Evolutionary conservation across 805 yeast species (phyloP).

Genomic region (Sungouiella thailandica): DNA sequence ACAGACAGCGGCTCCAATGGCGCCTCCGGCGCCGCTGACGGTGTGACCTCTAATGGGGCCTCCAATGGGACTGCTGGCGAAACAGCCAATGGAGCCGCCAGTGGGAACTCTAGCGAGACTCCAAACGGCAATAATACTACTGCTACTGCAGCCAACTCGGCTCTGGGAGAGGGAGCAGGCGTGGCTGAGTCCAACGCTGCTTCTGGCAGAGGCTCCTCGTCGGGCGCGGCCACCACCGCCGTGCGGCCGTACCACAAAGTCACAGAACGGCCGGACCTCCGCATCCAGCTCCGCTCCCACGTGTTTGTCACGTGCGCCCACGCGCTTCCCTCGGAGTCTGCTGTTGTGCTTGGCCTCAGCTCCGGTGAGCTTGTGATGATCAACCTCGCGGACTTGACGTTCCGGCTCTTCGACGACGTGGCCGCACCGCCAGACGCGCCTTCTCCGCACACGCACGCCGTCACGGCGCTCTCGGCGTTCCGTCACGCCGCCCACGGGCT

Average conservation of each 20-base stretch:
- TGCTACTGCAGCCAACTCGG: conserved; percentile 8
- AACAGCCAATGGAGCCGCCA: too few relatives aligned
- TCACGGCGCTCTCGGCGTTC: conserved; percentile 19
- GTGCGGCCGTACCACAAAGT: conserved; percentile 22
- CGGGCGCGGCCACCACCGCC: conserved; percentile 1
- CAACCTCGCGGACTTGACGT: conserved; percentile 43
- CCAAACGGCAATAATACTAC: too few relatives aligned
- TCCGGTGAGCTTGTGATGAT: conserved; percentile 64
- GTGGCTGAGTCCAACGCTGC: too few relatives aligned
- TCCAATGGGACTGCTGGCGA: too few relatives aligned
- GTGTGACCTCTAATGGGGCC: too few relatives aligned
- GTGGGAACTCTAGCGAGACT: too few relatives aligned
- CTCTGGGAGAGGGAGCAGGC: too few relatives aligned
- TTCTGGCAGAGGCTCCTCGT: too few relatives aligned
- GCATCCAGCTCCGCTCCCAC: conserved; percentile 32
- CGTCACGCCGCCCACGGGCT: conserved; percentile 34
- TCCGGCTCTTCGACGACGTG: conserved; percentile 45
- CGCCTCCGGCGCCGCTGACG: too few relatives aligned
- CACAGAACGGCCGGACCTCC: conserved; percentile 42
- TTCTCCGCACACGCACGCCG: conserved; percentile 22
- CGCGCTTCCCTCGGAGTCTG: conserved; percentile 35
- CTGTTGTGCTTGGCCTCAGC: conserved; percentile 56
- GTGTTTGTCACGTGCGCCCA: conserved; percentile 39
- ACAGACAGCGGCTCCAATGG: too few relatives aligned
- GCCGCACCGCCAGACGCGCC: conserved; percentile 19